Percentiles rank a stretch among this genome's conserved stretches.
Conservation (phyloP, 306 rosid genomes). For the Hippophae rhamnoides region DNA sequence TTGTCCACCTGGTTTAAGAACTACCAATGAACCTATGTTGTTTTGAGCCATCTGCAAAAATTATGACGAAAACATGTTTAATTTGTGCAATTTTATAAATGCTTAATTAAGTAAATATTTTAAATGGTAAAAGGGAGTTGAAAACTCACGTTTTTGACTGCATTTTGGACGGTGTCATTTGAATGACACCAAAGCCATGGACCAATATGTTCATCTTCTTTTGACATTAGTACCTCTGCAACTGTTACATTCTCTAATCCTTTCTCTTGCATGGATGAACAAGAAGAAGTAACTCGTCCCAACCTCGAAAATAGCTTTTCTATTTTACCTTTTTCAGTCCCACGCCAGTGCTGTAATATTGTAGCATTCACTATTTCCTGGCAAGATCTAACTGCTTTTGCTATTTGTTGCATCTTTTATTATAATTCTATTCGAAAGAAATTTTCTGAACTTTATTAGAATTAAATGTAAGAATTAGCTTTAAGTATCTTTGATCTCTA, state of each 20-base stretch:
- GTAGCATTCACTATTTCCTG: constrained; percentile 34
- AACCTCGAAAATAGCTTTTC: constrained; percentile 23
- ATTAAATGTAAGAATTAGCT: too few species aligned
- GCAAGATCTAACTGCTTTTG: constrained; percentile 26
- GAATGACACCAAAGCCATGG: constrained; percentile 66
- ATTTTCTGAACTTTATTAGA: too few species aligned
- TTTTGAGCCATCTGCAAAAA: constrained; percentile 68
- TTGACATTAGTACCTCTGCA: constrained; percentile 52
- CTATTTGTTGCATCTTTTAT: constrained; percentile 49
- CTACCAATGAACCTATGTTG: constrained; percentile 67
- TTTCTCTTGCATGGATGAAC: constrained; percentile 37
- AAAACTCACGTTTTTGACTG: constrained; percentile 44
- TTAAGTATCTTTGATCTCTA: too few species aligned
- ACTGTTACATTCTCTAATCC: constrained; percentile 83
- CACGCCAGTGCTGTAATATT: constrained; percentile 28
- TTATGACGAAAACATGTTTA: background rate
- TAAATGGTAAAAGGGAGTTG: background rate
- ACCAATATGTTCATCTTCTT: constrained; percentile 47
- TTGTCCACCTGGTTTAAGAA: constrained; percentile 52
- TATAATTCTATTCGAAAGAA: background rate
- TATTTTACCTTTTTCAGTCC: constrained; percentile 30
- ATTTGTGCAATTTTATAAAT: background rate
- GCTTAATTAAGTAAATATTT: too few species aligned
- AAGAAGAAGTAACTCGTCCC: constrained; percentile 32
- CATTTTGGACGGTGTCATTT: constrained; percentile 48